phyloP scores from a whole-genome alignment of 768 basidiomycete species.

The Termitomyces sp. region DNA sequence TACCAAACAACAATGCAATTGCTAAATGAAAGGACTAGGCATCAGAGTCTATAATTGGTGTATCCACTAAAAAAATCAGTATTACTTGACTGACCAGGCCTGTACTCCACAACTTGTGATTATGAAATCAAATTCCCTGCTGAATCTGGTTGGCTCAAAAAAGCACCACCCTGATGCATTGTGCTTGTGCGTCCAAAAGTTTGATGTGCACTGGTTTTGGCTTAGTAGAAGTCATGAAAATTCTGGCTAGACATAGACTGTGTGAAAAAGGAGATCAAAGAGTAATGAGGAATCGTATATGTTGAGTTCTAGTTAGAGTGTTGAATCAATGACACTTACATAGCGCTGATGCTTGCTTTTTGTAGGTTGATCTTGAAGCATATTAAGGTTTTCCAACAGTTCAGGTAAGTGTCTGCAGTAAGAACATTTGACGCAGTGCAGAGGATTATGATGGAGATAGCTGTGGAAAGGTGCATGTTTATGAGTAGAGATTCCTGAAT shows the following conservation, averaged over 20 bases:
- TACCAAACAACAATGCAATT: background rate
- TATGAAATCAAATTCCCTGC: background rate
- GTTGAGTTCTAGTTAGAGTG: background rate
- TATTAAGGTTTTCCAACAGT: background rate
- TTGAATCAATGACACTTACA: background rate
- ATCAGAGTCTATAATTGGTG: rapidly evolving
- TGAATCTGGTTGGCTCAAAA: background rate
- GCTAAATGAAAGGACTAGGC: background rate
- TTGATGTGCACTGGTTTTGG: background rate
- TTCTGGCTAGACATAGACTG: background rate
- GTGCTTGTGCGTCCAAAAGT: background rate
- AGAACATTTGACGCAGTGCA: background rate
- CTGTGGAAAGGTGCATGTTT: background rate
- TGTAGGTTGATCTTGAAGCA: background rate
- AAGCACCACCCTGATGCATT: background rate
- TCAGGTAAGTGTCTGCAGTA: too few species aligned
- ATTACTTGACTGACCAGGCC: too few species aligned
- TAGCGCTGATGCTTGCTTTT: background rate
- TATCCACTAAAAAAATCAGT: background rate
- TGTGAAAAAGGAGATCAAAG: too few species aligned
- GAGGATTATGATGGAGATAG: background rate
- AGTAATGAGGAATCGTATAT: background rate
- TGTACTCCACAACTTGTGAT: background rate
- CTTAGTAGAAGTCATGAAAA: background rate
- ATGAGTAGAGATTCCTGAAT: background rate